A percentile compares a stretch with the other conserved stretches of the same genome.
These are phyloP conservation scores for Orbilia quercus DNA, from an alignment of 2,329 filamentous ascomycete species.

Conservation along the genomic window DNA sequence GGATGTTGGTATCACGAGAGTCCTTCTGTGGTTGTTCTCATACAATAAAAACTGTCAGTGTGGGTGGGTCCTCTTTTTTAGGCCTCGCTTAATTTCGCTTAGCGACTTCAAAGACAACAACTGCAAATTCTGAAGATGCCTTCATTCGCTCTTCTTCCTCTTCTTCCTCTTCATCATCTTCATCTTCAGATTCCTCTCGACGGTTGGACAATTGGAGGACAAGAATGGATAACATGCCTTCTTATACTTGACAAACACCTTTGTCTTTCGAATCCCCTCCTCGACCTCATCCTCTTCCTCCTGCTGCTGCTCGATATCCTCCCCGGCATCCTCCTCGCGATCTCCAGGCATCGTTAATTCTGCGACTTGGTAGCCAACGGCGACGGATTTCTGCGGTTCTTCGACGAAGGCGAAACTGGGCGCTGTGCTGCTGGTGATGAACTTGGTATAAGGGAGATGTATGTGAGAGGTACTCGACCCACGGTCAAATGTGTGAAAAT, in stretches of 20 bases:
- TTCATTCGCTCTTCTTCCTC: constrained; percentile 1
- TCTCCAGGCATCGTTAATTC: not conserved
- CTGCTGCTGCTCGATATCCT: not conserved
- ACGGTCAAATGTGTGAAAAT: constrained; percentile 8
- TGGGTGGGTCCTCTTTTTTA: not conserved
- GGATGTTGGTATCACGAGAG: no score
- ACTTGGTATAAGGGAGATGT: not conserved
- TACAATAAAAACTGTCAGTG: no score
- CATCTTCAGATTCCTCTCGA: not conserved
- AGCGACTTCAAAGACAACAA: constrained; percentile 30
- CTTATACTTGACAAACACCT: constrained; percentile 19
- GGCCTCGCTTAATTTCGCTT: constrained; percentile 46
- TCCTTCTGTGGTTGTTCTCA: no score
- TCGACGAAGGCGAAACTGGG: not conserved
- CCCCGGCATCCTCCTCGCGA: not conserved
- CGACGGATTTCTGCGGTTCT: not conserved
- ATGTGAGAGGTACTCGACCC: not conserved
- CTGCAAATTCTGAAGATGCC: constrained; percentile 6
- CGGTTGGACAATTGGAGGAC: not conserved
- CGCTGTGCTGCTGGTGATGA: not conserved
- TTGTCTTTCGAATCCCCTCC: not conserved
- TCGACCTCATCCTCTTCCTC: constrained; percentile 3
- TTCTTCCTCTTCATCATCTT: constrained; percentile 9
- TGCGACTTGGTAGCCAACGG: not conserved
- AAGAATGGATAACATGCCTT: constrained; percentile 15